Percentiles rank a stretch among this genome's conserved stretches.
Evolutionary conservation across 148 eudicot genomes (phyloP).

Genomic region (Hydrangea macrophylla): DNA sequence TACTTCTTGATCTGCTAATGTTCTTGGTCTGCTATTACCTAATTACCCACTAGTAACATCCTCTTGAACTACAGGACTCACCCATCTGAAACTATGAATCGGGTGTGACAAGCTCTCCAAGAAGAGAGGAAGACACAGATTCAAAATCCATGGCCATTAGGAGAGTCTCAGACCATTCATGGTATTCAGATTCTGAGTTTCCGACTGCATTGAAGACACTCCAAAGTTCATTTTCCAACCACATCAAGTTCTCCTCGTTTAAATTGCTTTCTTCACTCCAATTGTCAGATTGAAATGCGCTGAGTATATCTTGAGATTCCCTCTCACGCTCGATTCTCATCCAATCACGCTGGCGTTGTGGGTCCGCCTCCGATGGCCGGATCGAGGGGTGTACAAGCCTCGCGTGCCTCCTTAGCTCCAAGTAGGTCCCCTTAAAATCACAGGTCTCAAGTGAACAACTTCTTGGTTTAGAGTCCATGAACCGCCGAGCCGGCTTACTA

Average conservation of each 20-base stretch:
- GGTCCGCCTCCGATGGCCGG: slow-evolving; percentile 21
- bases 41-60: neutral
- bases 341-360: slow-evolving; percentile 17
- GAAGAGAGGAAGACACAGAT: neutral
- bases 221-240: neutral
- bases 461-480: slow-evolving; percentile 35
- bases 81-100: neutral
- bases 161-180: neutral
- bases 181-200: neutral
- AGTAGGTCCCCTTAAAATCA: slow-evolving; percentile 27
- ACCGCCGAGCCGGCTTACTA: slow-evolving; percentile 22
- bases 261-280: neutral
- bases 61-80: neutral
- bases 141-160: neutral
- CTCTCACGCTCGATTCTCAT: slow-evolving; percentile 8
- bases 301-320: neutral
- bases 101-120: neutral
- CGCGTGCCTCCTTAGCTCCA: slow-evolving; percentile 37
- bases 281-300: neutral
- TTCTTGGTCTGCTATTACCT: neutral
- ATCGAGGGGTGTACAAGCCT: slow-evolving; percentile 27
- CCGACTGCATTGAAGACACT: neutral
- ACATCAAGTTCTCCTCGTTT: neutral
- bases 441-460: slow-evolving; percentile 37
- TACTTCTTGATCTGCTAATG: too few species aligned